phyloP scores from a whole-genome alignment of 2,329 filamentous ascomycete genomes.

The Xylariaceae sp. region DNA sequence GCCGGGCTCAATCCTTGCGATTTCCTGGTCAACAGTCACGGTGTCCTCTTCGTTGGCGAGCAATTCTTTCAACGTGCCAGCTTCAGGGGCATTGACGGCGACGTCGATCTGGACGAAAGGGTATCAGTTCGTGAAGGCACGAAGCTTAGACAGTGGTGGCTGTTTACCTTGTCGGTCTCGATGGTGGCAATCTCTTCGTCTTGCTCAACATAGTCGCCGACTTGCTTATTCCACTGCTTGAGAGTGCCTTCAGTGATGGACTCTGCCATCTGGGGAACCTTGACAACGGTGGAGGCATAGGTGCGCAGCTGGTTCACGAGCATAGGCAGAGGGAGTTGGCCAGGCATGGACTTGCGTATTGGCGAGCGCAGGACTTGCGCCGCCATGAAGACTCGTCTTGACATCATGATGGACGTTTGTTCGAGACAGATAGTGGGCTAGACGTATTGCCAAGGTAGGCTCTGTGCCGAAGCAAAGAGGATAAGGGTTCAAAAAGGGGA shows the following conservation, averaged over 20 bases:
- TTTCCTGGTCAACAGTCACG: conserved; percentile 87
- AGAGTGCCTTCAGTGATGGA: conserved; percentile 96
- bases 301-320: conserved; percentile 54
- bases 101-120: conserved; percentile 72
- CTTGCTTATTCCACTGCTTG: conserved; percentile 88
- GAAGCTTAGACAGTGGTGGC: not conserved
- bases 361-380: conserved; percentile 36
- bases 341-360: conserved; percentile 38
- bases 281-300: conserved; percentile 79
- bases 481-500: not conserved
- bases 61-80: conserved; percentile 88
- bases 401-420: conserved; percentile 25
- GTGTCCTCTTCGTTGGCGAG: conserved; percentile 92
- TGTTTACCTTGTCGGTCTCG: conserved; percentile 89
- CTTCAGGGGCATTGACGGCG: conserved; percentile 87
- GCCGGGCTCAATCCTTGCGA: conserved; percentile 81
- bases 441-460: too few species aligned
- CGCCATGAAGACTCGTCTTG: conserved; percentile 32
- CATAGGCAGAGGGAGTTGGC: conserved; percentile 39
- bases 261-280: conserved; percentile 97
- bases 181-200: conserved; percentile 99
- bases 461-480: too few species aligned
- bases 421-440: too few species aligned
- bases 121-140: conserved; percentile 5
- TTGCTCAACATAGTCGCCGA: conserved; percentile 90